These are phyloP conservation scores for Spinellus fusiger DNA, from an alignment of 192 early-diverging fungal genomes.

Conservation along the genomic window DNA sequence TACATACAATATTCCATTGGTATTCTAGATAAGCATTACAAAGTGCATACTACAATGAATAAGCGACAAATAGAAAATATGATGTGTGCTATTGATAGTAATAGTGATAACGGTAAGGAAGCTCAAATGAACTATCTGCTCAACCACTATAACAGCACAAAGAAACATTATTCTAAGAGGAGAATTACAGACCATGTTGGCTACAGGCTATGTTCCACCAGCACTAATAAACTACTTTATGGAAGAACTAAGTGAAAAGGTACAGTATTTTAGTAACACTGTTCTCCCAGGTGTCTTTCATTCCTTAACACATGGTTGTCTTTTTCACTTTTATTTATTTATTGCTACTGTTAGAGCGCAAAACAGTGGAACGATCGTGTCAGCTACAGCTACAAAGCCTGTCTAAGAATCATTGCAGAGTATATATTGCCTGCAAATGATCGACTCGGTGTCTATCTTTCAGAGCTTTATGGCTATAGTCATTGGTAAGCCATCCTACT, in stretches of 20 bases:
- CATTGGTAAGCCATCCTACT: too few species aligned
- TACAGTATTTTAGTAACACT: background rate
- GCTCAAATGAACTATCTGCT: background rate
- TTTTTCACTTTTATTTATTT: background rate
- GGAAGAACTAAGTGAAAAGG: background rate
- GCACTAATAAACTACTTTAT: background rate
- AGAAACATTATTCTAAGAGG: background rate
- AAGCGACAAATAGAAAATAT: background rate
- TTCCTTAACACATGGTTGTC: background rate
- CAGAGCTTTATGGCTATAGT: background rate
- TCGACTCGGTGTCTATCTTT: background rate
- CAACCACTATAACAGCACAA: background rate
- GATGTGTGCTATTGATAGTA: background rate
- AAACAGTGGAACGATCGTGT: background rate
- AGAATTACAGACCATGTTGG: background rate
- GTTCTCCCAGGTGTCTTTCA: too few species aligned
- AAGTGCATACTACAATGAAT: background rate
- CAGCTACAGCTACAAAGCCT: background rate
- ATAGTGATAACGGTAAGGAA: background rate
- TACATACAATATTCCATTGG: background rate
- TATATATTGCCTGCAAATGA: background rate
- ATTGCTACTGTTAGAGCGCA: background rate
- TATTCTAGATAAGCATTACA: background rate
- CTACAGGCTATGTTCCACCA: background rate
- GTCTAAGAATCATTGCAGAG: background rate